phyloP scores from a whole-genome alignment of 805 yeast genomes.

The Metschnikowia anglica region DNA sequence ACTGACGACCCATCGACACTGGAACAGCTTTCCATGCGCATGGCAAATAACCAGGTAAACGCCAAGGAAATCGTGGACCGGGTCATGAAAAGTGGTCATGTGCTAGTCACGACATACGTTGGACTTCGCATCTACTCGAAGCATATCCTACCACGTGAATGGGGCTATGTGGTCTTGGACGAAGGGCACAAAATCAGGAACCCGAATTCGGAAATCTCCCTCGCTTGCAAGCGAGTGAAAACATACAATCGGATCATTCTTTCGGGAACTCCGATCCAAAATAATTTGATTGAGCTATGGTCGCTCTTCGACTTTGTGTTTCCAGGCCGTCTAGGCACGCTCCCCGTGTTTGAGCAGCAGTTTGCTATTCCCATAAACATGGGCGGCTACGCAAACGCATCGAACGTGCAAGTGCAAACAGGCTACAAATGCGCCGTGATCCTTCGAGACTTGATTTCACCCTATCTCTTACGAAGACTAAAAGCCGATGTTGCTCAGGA shows the following conservation, averaged over 20 bases:
- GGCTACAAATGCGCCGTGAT: slow-evolving; percentile 96
- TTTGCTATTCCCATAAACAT: slow-evolving; percentile 89
- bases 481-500: slow-evolving; percentile 95
- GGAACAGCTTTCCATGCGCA: slow-evolving; percentile 13
- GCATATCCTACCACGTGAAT: slow-evolving; percentile 58
- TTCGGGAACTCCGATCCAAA: slow-evolving; percentile 97
- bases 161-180: slow-evolving; percentile 92
- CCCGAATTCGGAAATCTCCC: slow-evolving; percentile 85
- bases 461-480: slow-evolving; percentile 81
- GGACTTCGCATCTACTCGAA: slow-evolving; percentile 72
- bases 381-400: slow-evolving; percentile 98
- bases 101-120: slow-evolving; percentile 87
- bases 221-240: slow-evolving; percentile 78
- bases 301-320: slow-evolving; percentile 91
- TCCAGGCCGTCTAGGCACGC: slow-evolving; percentile 92
- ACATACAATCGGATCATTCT: slow-evolving; percentile 85
- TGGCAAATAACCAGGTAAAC: slow-evolving; percentile 34
- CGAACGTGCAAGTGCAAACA: slow-evolving; percentile 92
- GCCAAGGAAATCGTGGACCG: slow-evolving; percentile 53
- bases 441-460: slow-evolving; percentile 81
- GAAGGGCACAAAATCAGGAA: slow-evolving; percentile 97
- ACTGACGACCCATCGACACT: slow-evolving; percentile 22
- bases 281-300: slow-evolving; percentile 90
- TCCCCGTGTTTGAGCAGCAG: slow-evolving; percentile 91
- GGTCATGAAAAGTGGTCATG: slow-evolving; percentile 70